Conservation (phyloP, 345 rosid species). For the Orychophragmus violaceus region DNA sequence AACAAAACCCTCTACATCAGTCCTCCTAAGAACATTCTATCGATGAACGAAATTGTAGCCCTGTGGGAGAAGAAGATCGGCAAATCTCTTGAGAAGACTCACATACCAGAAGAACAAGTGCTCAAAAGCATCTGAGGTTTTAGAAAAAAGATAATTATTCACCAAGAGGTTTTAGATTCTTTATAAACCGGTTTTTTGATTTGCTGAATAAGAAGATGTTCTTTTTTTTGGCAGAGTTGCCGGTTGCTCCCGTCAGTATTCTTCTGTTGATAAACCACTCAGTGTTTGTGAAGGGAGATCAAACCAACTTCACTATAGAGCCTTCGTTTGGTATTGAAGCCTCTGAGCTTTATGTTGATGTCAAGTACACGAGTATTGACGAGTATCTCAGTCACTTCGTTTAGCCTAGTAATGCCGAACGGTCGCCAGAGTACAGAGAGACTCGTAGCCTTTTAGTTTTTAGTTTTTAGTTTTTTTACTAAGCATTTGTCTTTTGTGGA, state of each 20-base stretch:
- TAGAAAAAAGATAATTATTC: too few relatives aligned
- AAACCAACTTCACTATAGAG: neutral
- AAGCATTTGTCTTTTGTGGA: neutral
- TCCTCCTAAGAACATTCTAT: neutral
- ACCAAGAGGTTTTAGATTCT: too few relatives aligned
- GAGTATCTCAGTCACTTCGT: too few relatives aligned
- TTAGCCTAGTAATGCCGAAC: too few relatives aligned
- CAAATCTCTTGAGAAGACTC: neutral
- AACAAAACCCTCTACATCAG: neutral
- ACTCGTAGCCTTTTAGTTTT: too few relatives aligned
- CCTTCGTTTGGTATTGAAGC: neutral
- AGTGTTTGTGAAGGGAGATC: neutral
- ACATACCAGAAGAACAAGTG: neutral
- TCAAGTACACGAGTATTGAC: neutral
- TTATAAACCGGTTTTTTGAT: neutral
- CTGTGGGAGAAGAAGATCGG: neutral
- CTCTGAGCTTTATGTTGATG: neutral
- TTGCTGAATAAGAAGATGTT: neutral
- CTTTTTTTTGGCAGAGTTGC: neutral
- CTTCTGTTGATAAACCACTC: neutral
- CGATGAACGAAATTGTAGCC: neutral
- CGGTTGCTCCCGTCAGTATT: neutral
- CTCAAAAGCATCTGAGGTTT: neutral
- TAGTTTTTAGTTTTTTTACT: too few relatives aligned
- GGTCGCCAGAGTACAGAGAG: too few relatives aligned